These are phyloP conservation scores for Cylindrotheca fusiformis DNA, from an alignment of 108 stramenopile genomes.

Conservation along the genomic window DNA sequence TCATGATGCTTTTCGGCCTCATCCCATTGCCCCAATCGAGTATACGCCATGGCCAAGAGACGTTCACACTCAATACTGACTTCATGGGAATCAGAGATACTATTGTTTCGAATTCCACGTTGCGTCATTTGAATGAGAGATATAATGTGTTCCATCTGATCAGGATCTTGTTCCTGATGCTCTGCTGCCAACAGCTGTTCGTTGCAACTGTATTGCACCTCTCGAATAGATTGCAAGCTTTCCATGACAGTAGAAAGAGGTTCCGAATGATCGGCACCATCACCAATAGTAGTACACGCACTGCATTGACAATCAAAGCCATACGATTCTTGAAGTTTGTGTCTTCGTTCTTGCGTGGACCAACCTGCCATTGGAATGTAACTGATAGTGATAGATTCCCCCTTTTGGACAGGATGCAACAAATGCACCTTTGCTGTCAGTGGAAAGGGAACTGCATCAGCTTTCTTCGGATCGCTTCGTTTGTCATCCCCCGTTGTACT, in stretches of 20 bases:
- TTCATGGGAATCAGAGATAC: slow-evolving; percentile 32
- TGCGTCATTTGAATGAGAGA: slow-evolving; percentile 24
- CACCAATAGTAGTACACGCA: background rate
- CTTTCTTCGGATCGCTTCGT: background rate
- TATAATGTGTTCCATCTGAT: slow-evolving; percentile 11
- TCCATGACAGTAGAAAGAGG: background rate
- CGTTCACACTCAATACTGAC: slow-evolving; percentile 38
- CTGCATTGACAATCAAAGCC: slow-evolving; percentile 30
- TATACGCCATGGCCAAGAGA: slow-evolving; percentile 28
- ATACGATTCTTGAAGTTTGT: slow-evolving; percentile 18
- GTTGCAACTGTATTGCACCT: slow-evolving; percentile 29
- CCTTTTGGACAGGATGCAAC: slow-evolving; percentile 7
- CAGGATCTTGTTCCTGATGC: background rate
- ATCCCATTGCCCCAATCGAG: slow-evolving; percentile 1
- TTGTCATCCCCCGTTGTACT: background rate
- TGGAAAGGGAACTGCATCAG: background rate
- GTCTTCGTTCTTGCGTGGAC: slow-evolving; percentile 21
- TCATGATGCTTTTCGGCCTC: slow-evolving; percentile 20
- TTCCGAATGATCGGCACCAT: background rate
- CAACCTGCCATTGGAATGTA: slow-evolving; percentile 42
- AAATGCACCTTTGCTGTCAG: slow-evolving; percentile 27
- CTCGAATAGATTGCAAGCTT: slow-evolving; percentile 23
- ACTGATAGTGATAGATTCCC: slow-evolving; percentile 32
- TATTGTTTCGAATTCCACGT: slow-evolving; percentile 35
- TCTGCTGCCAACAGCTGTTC: slow-evolving; percentile 8